Percentiles rank a stretch among this genome's conserved stretches.
Evolutionary conservation across 768 basidiomycete genomes (phyloP).

Genomic region (Pleurotus tuoliensis): DNA sequence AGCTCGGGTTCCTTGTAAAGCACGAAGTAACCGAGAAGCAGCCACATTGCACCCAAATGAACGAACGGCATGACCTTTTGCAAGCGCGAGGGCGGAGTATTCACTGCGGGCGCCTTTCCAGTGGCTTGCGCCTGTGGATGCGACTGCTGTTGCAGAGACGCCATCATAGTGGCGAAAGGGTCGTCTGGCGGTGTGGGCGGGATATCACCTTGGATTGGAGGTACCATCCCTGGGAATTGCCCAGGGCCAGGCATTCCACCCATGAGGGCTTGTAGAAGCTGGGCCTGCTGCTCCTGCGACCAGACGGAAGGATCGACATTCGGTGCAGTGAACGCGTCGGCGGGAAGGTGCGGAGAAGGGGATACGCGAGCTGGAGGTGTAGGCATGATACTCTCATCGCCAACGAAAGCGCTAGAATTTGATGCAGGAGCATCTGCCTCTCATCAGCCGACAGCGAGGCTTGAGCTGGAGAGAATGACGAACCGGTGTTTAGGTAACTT

Average conservation of each 20-base stretch:
- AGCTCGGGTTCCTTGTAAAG: conserved; percentile 58
- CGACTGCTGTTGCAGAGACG: conserved; percentile 13
- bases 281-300: conserved; percentile 66
- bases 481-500: conserved; percentile 50
- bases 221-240: conserved; percentile 19
- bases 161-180: conserved; percentile 44
- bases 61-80: conserved; percentile 65
- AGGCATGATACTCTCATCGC: conserved; percentile 44
- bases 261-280: conserved; percentile 67
- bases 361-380: conserved; percentile 26
- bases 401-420: conserved; percentile 32
- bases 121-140: conserved; percentile 6
- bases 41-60: conserved; percentile 64
- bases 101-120: conserved; percentile 23
- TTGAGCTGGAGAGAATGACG: conserved; percentile 13
- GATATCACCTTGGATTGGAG: conserved; percentile 23
- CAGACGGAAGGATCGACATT: conserved; percentile 54
- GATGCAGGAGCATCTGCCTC: not conserved
- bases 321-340: conserved; percentile 14
- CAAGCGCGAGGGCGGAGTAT: conserved; percentile 34
- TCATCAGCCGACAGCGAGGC: conserved; percentile 4
- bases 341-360: conserved; percentile 23
- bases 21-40: conserved; percentile 63
- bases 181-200: conserved; percentile 19
- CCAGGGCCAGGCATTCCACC: conserved; percentile 21